Conservation (phyloP, 257 asterid species). For the Ligustrum vulgare region DNA sequence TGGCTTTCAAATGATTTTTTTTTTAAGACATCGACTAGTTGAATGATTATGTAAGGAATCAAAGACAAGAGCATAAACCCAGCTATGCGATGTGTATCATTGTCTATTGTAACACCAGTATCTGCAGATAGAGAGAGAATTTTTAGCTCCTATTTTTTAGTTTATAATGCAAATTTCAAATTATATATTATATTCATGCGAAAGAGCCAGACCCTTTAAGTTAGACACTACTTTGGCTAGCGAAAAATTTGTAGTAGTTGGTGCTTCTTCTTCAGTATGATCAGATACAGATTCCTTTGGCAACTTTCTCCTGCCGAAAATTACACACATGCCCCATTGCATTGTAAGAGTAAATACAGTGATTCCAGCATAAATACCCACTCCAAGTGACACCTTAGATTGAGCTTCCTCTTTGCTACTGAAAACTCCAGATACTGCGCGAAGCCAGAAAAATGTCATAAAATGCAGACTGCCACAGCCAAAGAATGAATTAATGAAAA, state of each 20-base stretch:
- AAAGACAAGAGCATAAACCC: conserved; percentile 50
- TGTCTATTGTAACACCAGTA: conserved; percentile 37
- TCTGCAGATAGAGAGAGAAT: conserved; percentile 23
- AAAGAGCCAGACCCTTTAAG: conserved; percentile 21
- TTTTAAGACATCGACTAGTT: conserved; percentile 34
- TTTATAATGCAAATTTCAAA: background rate
- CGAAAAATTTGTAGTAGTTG: conserved; percentile 19
- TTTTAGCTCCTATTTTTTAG: background rate
- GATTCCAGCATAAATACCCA: conserved; percentile 49
- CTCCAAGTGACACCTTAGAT: conserved; percentile 44
- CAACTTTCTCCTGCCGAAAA: conserved; percentile 37
- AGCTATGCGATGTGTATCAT: conserved; percentile 41
- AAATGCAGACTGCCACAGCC: too few species aligned
- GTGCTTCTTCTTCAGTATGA: background rate
- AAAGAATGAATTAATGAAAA: background rate
- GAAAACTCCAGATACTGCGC: conserved; percentile 45
- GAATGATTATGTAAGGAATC: conserved; percentile 47
- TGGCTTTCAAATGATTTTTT: conserved; percentile 23
- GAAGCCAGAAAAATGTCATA: background rate
- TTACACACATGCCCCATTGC: conserved; percentile 50
- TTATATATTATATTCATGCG: background rate
- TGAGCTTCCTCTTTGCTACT: conserved; percentile 41
- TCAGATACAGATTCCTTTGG: conserved; percentile 11
- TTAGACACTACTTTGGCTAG: conserved; percentile 22
- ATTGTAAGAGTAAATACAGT: conserved; percentile 48